phyloP scores from a whole-genome alignment of 768 basidiomycete genomes.

The Leccinum obscurum region DNA sequence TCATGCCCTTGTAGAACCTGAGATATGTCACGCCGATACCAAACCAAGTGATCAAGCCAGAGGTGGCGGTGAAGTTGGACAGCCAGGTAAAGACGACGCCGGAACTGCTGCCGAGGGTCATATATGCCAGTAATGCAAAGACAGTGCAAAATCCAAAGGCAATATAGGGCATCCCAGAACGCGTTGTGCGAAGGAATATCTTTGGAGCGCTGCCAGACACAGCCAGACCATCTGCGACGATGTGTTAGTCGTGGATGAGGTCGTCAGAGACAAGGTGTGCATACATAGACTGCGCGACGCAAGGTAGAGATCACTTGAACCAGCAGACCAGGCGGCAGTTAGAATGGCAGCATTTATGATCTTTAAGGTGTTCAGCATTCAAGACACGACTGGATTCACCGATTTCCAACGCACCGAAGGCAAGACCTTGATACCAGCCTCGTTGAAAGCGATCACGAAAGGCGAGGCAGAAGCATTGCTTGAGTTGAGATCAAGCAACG shows the following conservation, averaged over 20 bases:
- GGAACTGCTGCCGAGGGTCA: constrained; percentile 37
- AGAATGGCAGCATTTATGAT: constrained; percentile 44
- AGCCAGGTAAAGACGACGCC: constrained; percentile 46
- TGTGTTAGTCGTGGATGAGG: constrained; percentile 4
- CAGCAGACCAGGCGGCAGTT: constrained; percentile 45
- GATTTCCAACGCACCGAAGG: constrained; percentile 39
- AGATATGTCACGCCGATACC: constrained; percentile 47
- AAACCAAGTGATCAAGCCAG: constrained; percentile 46
- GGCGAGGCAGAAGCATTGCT: constrained; percentile 47
- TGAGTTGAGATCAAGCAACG: constrained; percentile 38
- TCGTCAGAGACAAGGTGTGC: not conserved
- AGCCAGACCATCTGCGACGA: constrained; percentile 50
- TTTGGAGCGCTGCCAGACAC: constrained; percentile 53
- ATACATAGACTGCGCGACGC: constrained; percentile 40
- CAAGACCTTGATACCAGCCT: constrained; percentile 58
- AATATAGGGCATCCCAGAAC: constrained; percentile 46
- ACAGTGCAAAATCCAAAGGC: constrained; percentile 30
- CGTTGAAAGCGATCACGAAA: constrained; percentile 58
- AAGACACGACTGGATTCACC: not conserved
- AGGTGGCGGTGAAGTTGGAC: constrained; percentile 34
- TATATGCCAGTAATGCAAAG: constrained; percentile 42
- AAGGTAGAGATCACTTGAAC: constrained; percentile 41
- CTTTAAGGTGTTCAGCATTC: constrained; percentile 3
- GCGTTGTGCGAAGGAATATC: constrained; percentile 44
- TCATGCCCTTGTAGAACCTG: constrained; percentile 47